Base-by-base conservation (phyloP, 176 grass and related monocot species). In the Puya raimondii region DNA sequence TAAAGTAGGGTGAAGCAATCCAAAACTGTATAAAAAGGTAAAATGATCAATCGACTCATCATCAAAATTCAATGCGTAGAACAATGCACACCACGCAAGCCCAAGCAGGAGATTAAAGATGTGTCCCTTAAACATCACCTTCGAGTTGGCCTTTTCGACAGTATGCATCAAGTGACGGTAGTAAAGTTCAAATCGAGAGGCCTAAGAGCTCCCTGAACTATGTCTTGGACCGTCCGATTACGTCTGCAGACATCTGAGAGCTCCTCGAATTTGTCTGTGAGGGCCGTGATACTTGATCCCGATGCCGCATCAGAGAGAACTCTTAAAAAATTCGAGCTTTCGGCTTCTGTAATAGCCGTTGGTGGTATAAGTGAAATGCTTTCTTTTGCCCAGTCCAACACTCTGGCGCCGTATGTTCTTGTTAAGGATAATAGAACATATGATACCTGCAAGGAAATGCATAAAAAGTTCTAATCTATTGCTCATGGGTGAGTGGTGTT, bases 201-300 rank as follows among this genome's bases (percentile, higher is more conserved):
- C 76, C 80, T 86, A 70, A 99, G 81, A 80, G 90, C 87, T 75
- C 80, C 85, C 75, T 99, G 90, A 68, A 94, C 95, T 5, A 99
- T 80, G 51, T 93, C 94, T 77, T 99, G 94, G 52, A 99, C 90
- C 1, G 87, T 79, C 70, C 81, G 82, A 70, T 91, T 99, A 66
- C 94, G 76, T 58, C 85, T 80, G 77, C 94, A 93, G 68, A 99
- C 94, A 64, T 91, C 90, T 68, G 94, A 99, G 64, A 99, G 82
- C 75, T 99, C 94, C 27, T 78, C 87, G 57, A 88, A 75, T 70
- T 61, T 85, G 25, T 80, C 82, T 12, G 80, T 84, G 58, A 88
- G 64, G 16, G 76, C 69, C 74, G 73, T 72, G 63, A 85, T 70
- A 64, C 75, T 85, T 67, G 84, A 82, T 63, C 90, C 85, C 4